Conservation (phyloP, 73 alveolate genomes). For the Paramecium caudatum region DNA sequence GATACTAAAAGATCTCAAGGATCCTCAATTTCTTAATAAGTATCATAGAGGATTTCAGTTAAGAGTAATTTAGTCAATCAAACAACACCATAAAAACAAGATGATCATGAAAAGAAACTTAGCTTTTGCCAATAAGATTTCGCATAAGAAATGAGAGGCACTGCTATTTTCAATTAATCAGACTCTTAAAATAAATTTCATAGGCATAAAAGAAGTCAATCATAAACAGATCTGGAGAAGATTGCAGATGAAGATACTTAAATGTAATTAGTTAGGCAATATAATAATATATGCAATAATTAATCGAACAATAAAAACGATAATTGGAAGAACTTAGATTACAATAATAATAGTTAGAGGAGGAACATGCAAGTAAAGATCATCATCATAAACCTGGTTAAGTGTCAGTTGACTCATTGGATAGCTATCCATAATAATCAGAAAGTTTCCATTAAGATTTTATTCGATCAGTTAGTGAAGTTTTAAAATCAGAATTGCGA, state of each 20-base stretch:
- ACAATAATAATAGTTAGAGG: constrained; percentile 5
- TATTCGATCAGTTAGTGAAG: constrained; percentile 21
- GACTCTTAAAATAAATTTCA: constrained; percentile 16
- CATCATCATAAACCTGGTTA: constrained; percentile 37
- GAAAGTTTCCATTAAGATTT: constrained; percentile 21
- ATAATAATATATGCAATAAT: background rate
- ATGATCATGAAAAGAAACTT: background rate
- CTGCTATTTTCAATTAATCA: background rate
- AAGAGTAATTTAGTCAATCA: no score
- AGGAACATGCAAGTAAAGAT: no score
- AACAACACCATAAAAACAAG: constrained; percentile 4
- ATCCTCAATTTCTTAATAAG: no score
- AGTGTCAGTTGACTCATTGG: background rate
- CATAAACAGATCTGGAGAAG: constrained; percentile 18
- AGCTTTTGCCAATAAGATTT: constrained; percentile 27
- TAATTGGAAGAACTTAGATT: background rate
- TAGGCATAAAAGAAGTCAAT: constrained; percentile 26
- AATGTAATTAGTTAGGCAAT: background rate
- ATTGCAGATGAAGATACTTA: background rate
- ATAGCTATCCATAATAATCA: constrained; percentile 19
- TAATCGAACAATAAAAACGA: background rate
- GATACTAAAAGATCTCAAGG: no score
- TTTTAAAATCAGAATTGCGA: background rate
- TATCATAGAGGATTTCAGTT: constrained; percentile 12
- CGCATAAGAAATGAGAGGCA: constrained; percentile 22